Evolutionary conservation across 2,329 filamentous ascomycete genomes (phyloP).

Genomic region (Decorospora gaudefroyi): DNA sequence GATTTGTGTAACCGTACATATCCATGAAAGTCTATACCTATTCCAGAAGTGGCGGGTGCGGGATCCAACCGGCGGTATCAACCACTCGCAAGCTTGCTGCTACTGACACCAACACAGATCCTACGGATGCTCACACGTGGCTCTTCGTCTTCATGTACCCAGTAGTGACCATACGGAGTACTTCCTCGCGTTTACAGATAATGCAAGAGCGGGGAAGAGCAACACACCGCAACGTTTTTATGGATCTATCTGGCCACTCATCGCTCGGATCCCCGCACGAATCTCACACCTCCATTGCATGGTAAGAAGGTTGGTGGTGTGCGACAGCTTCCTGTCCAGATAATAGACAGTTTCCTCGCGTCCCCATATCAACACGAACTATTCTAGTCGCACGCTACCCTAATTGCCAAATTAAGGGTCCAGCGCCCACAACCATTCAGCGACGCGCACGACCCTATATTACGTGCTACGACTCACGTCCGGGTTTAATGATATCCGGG

Average conservation of each 20-base stretch:
- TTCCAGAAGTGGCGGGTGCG: slow-evolving; percentile 1
- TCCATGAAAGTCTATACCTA: slow-evolving; percentile 6
- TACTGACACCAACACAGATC: neutral
- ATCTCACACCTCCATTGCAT: neutral
- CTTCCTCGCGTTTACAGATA: too few relatives aligned
- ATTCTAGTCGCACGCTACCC: neutral
- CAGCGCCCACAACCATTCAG: slow-evolving; percentile 3
- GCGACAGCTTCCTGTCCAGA: neutral
- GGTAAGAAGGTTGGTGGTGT: neutral
- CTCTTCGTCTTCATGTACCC: slow-evolving; percentile 7
- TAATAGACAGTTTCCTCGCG: neutral
- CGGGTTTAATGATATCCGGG: slow-evolving; percentile 1
- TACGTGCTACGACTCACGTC: neutral
- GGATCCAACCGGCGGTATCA: slow-evolving; percentile 1
- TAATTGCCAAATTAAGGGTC: slow-evolving; percentile 14
- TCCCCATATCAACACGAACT: slow-evolving; percentile 5
- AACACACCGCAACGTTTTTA: slow-evolving; percentile 3
- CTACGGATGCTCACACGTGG: slow-evolving; percentile 19
- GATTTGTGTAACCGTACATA: slow-evolving; percentile 11
- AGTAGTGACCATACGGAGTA: too few relatives aligned
- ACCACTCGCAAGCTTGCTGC: neutral
- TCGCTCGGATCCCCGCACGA: slow-evolving; percentile 6
- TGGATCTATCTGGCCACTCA: slow-evolving; percentile 4
- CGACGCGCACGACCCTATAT: slow-evolving; percentile 7
- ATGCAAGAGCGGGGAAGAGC: slow-evolving; percentile 11